phyloP scores from a whole-genome alignment of 2,329 filamentous ascomycete species.

The Westerdykella ornata region DNA sequence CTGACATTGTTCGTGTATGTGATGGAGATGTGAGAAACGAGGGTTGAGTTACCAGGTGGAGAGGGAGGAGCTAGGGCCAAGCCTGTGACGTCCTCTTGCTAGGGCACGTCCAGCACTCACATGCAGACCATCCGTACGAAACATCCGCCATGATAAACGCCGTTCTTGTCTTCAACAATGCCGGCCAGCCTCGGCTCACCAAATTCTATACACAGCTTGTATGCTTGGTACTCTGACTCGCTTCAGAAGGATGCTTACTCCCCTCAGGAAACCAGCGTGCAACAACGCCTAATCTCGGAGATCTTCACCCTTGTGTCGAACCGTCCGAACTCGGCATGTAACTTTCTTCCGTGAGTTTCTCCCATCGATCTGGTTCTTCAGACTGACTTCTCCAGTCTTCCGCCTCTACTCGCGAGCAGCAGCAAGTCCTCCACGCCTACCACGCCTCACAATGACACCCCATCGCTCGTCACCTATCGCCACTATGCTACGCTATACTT shows the following conservation, averaged over 20 bases:
- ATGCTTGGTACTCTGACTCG: conserved; percentile 17
- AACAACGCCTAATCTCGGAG: conserved; percentile 92
- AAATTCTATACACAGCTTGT: conserved; percentile 99
- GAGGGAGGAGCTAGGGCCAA: conserved; percentile 6
- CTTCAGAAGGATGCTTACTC: not conserved
- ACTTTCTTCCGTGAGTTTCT: conserved; percentile 69
- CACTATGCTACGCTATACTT: conserved; percentile 98
- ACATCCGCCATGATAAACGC: conserved; percentile 79
- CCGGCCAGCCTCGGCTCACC: conserved; percentile 89
- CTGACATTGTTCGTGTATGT: conserved; percentile 6
- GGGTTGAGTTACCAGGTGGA: conserved; percentile 3
- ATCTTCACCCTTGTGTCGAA: conserved; percentile 95
- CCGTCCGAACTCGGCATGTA: conserved; percentile 85
- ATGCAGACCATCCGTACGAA: conserved; percentile 1
- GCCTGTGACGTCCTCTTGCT: conserved; percentile 2
- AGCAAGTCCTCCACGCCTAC: conserved; percentile 39
- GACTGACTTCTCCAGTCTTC: conserved; percentile 57
- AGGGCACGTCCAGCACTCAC: not conserved
- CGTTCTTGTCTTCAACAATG: conserved; percentile 97
- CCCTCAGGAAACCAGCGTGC: conserved; percentile 82
- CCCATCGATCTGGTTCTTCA: conserved; percentile 10
- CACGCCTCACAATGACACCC: conserved; percentile 75
- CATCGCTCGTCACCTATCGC: conserved; percentile 92
- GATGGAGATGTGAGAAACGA: conserved; percentile 3
- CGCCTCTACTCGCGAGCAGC: conserved; percentile 52